Percentiles rank a stretch among this genome's conserved stretches.
These are phyloP conservation scores for Synchytrium microbalum DNA, from an alignment of 371 early-diverging fungal genomes.

Conservation along the genomic window DNA sequence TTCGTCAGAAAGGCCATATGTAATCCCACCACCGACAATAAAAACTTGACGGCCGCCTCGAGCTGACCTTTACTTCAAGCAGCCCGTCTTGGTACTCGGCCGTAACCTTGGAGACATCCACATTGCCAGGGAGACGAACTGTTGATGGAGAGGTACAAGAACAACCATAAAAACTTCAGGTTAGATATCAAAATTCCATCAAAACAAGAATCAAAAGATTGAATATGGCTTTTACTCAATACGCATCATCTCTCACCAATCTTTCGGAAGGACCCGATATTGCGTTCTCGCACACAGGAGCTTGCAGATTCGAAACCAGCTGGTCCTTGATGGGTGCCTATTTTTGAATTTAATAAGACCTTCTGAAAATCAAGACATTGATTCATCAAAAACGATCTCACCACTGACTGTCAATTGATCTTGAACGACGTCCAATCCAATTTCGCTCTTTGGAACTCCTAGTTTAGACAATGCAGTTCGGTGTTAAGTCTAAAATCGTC, in stretches of 20 bases:
- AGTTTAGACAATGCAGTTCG: too few relatives aligned
- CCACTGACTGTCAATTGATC: conserved; percentile 5
- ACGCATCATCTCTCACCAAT: too few relatives aligned
- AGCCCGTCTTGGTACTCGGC: conserved; percentile 17
- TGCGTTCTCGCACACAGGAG: conserved; percentile 17
- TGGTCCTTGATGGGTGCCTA: conserved; percentile 7
- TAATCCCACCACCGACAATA: too few relatives aligned
- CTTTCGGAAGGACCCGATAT: conserved; percentile 9
- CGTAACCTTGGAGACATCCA: background rate
- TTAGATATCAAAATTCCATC: too few relatives aligned
- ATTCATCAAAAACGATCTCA: background rate
- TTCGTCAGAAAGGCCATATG: too few relatives aligned
- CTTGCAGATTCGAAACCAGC: conserved; percentile 15
- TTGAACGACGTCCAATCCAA: conserved; percentile 11
- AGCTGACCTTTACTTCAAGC: conserved; percentile 12
- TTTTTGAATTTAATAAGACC: conserved; percentile 6
- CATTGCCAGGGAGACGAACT: conserved; percentile 8
- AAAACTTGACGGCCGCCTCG: background rate
- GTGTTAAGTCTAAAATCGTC: too few relatives aligned
- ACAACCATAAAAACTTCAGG: background rate
- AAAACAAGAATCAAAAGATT: too few relatives aligned
- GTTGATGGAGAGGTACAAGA: background rate
- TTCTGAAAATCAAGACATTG: background rate
- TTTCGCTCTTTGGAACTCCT: conserved; percentile 17
- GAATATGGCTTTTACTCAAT: too few relatives aligned